Conservation (phyloP, 2,329 filamentous ascomycete genomes). For the Trichoderma sp. region DNA sequence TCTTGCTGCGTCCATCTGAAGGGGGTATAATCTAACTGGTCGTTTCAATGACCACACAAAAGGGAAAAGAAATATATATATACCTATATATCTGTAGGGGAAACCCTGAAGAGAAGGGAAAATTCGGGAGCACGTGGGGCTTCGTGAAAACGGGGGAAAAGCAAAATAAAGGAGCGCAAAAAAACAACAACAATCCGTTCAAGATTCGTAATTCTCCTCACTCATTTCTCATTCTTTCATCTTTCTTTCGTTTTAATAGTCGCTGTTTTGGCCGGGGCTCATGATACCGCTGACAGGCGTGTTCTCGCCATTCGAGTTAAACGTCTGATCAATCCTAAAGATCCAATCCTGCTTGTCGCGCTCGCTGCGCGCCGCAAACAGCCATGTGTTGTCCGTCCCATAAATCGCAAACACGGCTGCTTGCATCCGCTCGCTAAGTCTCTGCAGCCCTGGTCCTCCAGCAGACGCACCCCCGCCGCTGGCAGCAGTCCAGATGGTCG, state of each 20-base stretch:
- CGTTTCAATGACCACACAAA: slow-evolving; percentile 7
- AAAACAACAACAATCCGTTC: slow-evolving; percentile 1
- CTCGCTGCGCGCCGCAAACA: slow-evolving; percentile 88
- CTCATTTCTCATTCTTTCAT: slow-evolving; percentile 13
- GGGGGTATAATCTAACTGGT: slow-evolving; percentile 22
- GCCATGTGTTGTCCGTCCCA: slow-evolving; percentile 89
- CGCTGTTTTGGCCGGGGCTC: slow-evolving; percentile 38
- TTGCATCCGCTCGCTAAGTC: slow-evolving; percentile 59
- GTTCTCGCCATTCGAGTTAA: slow-evolving; percentile 51
- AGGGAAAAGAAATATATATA: slow-evolving; percentile 10
- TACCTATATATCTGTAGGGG: background rate
- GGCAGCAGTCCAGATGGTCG: slow-evolving; percentile 56
- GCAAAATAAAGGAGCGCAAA: background rate
- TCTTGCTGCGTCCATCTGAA: background rate
- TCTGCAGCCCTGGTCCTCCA: slow-evolving; percentile 47
- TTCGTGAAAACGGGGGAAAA: background rate
- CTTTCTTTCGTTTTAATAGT: slow-evolving; percentile 28
- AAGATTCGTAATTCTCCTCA: slow-evolving; percentile 10
- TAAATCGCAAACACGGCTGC: slow-evolving; percentile 91
- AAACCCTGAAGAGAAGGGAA: background rate
- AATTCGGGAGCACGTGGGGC: background rate
- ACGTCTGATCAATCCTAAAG: slow-evolving; percentile 85
- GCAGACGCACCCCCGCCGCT: slow-evolving; percentile 35
- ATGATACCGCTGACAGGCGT: slow-evolving; percentile 39
- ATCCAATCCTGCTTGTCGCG: slow-evolving; percentile 98